These are phyloP conservation scores for Nymphaea thermarum DNA, from an alignment of 164 flowering plant genomes.

Conservation along the genomic window DNA sequence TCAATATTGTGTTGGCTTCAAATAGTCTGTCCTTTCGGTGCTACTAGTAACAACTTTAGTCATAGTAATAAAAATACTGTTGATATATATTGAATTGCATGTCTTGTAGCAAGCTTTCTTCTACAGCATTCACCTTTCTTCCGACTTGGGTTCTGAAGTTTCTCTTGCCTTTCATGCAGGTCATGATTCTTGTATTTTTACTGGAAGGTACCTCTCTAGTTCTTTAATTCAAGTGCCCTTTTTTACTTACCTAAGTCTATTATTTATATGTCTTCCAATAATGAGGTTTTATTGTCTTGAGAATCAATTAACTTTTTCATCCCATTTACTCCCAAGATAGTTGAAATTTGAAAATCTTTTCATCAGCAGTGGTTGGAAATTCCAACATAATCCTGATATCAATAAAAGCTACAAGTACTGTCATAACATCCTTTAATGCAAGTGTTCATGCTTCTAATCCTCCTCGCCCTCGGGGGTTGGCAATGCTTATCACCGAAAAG, in stretches of 20 bases:
- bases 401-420: too few species aligned
- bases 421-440: too few species aligned
- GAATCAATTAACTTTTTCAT: neutral
- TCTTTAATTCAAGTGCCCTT: too few species aligned
- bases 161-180: slow-evolving; percentile 32
- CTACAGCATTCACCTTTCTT: neutral
- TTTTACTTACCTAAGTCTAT: neutral
- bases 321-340: too few species aligned
- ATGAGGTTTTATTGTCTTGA: neutral
- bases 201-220: slow-evolving; percentile 48
- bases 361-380: neutral
- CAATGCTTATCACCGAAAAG: too few species aligned
- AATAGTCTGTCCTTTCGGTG: neutral
- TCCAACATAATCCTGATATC: neutral
- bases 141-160: neutral
- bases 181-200: slow-evolving; percentile 62
- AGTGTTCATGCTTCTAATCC: too few species aligned
- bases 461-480: too few species aligned
- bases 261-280: neutral
- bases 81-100: neutral
- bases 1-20: too few species aligned
- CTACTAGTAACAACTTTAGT: neutral
- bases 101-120: neutral
- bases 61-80: neutral
- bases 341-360: neutral